These are phyloP conservation scores for barrel medic (Medicago truncatula) DNA, from an alignment of 306 rosid genomes.

Conservation along the genomic window DNA sequence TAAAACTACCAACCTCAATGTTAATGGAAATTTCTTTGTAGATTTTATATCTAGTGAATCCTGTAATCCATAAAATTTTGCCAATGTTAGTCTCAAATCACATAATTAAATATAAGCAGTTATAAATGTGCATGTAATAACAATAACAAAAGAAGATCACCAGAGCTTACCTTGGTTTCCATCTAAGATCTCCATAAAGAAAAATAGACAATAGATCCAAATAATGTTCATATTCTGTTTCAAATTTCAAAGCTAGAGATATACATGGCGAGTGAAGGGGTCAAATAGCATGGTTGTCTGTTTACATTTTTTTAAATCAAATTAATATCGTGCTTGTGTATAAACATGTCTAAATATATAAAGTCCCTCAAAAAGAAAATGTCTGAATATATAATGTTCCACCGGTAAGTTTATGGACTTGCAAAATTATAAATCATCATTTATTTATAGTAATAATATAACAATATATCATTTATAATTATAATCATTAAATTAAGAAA, in stretches of 20 bases:
- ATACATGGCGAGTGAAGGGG: conserved; percentile 65
- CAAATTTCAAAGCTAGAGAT: conserved; percentile 40
- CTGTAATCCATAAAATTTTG: conserved; percentile 45
- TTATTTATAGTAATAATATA: too few relatives aligned
- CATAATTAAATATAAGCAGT: neutral
- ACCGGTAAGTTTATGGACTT: neutral
- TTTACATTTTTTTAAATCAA: conserved; percentile 39
- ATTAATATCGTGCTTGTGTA: neutral
- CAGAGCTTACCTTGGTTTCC: conserved; percentile 61
- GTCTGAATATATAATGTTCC: neutral
- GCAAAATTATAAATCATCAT: too few relatives aligned
- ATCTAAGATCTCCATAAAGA: conserved; percentile 55
- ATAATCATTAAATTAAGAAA: too few relatives aligned
- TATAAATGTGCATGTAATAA: neutral
- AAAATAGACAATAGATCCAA: conserved; percentile 35
- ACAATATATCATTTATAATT: too few relatives aligned
- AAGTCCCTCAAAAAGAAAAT: too few relatives aligned
- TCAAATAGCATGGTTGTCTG: conserved; percentile 42
- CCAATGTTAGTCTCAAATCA: conserved; percentile 17
- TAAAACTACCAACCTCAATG: conserved; percentile 56
- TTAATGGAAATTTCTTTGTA: conserved; percentile 56
- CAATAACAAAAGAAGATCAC: conserved; percentile 2
- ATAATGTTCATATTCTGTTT: conserved; percentile 32
- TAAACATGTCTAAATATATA: neutral
- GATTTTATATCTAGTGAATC: conserved; percentile 54